Percentiles rank a stretch among this genome's conserved stretches.
Evolutionary conservation across 163 green algal species (phyloP).

Genomic region (Trebouxiophyceae sp.): DNA sequence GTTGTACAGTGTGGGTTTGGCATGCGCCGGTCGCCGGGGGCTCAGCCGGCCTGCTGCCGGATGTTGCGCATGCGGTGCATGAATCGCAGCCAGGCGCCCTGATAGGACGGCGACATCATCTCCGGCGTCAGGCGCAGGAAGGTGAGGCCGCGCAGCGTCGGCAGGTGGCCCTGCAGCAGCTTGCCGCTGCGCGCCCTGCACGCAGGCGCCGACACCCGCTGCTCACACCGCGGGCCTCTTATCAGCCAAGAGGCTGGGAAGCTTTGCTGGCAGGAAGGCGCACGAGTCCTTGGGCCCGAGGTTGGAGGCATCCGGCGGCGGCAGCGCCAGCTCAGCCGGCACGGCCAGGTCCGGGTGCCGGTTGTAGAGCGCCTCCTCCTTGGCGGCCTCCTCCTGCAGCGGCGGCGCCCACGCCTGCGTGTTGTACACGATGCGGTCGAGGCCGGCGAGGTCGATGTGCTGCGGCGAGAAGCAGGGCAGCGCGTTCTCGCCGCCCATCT

Average conservation of each 20-base stretch:
- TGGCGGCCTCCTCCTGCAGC: constrained; percentile 8
- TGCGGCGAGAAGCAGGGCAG: constrained; percentile 68
- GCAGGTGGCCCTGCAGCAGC: constrained; percentile 32
- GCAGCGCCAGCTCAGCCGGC: neutral
- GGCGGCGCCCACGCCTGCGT: constrained; percentile 28
- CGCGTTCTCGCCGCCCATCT: constrained; percentile 85
- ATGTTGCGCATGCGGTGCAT: constrained; percentile 16
- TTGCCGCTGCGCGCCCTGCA: too few species aligned
- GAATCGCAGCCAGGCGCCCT: constrained; percentile 22
- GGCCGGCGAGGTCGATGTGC: constrained; percentile 48
- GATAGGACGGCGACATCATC: constrained; percentile 54
- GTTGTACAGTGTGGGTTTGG: too few species aligned
- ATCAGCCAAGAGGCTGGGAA: too few species aligned
- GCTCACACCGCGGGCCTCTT: too few species aligned
- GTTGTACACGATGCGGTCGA: constrained; percentile 77
- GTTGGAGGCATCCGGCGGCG: neutral
- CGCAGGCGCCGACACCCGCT: too few species aligned
- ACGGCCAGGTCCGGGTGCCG: neutral
- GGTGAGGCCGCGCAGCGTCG: constrained; percentile 78
- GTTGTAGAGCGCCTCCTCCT: constrained; percentile 10
- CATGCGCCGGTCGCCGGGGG: too few species aligned
- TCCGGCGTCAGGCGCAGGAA: constrained; percentile 78
- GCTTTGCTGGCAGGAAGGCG: too few species aligned
- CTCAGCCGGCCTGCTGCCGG: too few species aligned
- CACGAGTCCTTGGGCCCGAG: too few species aligned